phyloP scores from a whole-genome alignment of 352 stramenopile species.

The Phytophthora meadii region DNA sequence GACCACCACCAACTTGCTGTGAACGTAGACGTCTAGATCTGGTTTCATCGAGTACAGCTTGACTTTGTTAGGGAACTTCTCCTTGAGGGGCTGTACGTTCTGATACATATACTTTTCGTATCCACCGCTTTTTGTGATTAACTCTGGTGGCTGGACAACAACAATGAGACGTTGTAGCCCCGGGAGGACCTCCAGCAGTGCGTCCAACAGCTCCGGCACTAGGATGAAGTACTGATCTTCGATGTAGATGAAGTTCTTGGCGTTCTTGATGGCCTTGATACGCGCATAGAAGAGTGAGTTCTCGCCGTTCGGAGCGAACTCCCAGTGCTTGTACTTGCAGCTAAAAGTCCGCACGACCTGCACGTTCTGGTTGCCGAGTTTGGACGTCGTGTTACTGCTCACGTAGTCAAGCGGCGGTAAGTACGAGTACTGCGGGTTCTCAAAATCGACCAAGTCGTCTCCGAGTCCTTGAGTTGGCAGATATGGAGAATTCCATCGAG shows the following conservation, averaged over 20 bases:
- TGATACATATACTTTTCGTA: conserved; percentile 63
- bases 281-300: conserved; percentile 51
- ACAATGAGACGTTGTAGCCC: conserved; percentile 55
- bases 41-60: too few relatives aligned
- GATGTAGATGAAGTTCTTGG: conserved; percentile 74
- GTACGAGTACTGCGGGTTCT: conserved; percentile 47
- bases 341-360: conserved; percentile 69
- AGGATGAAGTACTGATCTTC: conserved; percentile 75
- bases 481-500: conserved; percentile 55
- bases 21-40: too few relatives aligned
- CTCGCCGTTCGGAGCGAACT: conserved; percentile 59
- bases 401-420: conserved; percentile 15
- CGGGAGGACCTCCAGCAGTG: conserved; percentile 50
- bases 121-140: conserved; percentile 29
- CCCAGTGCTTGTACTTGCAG: conserved; percentile 52
- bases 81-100: conserved; percentile 46
- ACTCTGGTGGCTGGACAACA: conserved; percentile 40
- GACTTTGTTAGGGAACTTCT: conserved; percentile 54
- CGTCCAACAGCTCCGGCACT: conserved; percentile 49
- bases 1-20: too few relatives aligned
- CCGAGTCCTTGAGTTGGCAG: conserved; percentile 29
- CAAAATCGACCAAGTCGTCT: conserved; percentile 53
- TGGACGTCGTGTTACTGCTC: conserved; percentile 22
- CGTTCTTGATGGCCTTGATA: conserved; percentile 60
- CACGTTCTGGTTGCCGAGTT: conserved; percentile 37